phyloP scores from a whole-genome alignment of 176 grass and related monocot species.

The Bothriochloa decipiens region DNA sequence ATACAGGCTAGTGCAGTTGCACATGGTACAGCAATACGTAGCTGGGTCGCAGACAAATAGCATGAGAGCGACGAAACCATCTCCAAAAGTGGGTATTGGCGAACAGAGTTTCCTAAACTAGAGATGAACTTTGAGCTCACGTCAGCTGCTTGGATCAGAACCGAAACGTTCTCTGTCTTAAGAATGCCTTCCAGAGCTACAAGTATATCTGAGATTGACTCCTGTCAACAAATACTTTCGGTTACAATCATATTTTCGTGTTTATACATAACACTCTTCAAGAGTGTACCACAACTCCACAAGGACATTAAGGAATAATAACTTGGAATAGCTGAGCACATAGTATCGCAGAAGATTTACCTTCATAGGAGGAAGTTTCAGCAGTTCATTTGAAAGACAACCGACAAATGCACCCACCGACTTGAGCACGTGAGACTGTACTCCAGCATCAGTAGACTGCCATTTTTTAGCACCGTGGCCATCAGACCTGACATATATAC shows the following conservation, averaged over 20 bases:
- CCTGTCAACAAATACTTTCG: slow-evolving; percentile 32
- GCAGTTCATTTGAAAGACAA: slow-evolving; percentile 44
- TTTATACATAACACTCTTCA: not conserved
- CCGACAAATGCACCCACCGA: slow-evolving; percentile 45
- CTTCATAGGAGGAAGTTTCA: slow-evolving; percentile 61
- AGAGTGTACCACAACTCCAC: not conserved
- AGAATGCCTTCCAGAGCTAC: slow-evolving; percentile 52
- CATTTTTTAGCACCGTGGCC: slow-evolving; percentile 59
- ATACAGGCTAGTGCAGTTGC: slow-evolving; percentile 61
- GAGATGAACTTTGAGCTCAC: slow-evolving; percentile 54
- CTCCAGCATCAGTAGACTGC: slow-evolving; percentile 61
- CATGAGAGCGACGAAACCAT: slow-evolving; percentile 57
- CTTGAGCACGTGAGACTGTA: slow-evolving; percentile 68
- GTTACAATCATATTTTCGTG: not conserved
- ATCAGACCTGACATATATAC: slow-evolving; percentile 46
- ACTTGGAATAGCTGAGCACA: not conserved
- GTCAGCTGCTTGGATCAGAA: slow-evolving; percentile 54
- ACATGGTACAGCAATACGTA: slow-evolving; percentile 46
- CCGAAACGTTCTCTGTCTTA: slow-evolving; percentile 48
- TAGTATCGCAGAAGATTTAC: slow-evolving; percentile 14
- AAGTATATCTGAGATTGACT: slow-evolving; percentile 57
- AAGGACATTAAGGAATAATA: not conserved
- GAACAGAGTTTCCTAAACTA: slow-evolving; percentile 46
- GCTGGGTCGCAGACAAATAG: slow-evolving; percentile 50
- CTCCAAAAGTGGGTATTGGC: slow-evolving; percentile 59